Percentiles rank a stretch among this genome's conserved stretches.
Evolutionary conservation across 345 rosid species (phyloP).

Genomic region (Heritiera littoralis): DNA sequence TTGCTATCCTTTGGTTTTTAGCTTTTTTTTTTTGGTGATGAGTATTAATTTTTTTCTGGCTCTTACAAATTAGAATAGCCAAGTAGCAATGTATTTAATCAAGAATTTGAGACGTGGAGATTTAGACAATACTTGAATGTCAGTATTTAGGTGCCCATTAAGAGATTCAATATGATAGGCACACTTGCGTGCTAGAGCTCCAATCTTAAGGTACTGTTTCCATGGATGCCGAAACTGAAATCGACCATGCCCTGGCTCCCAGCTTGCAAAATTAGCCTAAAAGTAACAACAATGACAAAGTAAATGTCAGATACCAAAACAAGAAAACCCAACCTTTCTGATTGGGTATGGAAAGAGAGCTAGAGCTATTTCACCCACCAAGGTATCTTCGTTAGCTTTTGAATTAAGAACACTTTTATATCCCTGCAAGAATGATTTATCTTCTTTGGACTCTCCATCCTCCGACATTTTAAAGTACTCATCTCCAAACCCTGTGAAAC

Average conservation of each 20-base stretch:
- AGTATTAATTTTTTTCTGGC: neutral
- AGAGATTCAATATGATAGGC: constrained; percentile 67
- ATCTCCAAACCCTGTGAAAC: constrained; percentile 58
- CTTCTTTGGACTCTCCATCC: constrained; percentile 32
- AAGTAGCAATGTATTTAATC: neutral
- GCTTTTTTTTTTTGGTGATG: too few species aligned
- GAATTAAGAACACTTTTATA: constrained; percentile 66
- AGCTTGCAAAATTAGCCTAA: constrained; percentile 77
- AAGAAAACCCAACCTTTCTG: neutral
- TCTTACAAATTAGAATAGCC: neutral
- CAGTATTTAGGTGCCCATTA: constrained; percentile 40
- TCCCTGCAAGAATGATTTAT: constrained; percentile 40
- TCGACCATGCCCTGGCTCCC: constrained; percentile 88
- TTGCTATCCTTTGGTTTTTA: too few species aligned
- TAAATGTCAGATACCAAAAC: neutral
- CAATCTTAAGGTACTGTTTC: constrained; percentile 60
- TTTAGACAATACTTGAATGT: constrained; percentile 35
- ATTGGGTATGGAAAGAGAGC: neutral
- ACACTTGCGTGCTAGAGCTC: constrained; percentile 51
- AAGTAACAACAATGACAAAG: neutral
- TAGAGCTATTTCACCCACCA: constrained; percentile 44
- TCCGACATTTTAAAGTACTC: constrained; percentile 40
- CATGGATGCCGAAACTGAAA: constrained; percentile 79
- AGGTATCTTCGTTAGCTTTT: constrained; percentile 60
- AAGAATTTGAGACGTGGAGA: neutral